Evolutionary conservation across 495 filamentous ascomycete genomes (phyloP).

Genomic region (Penicillium ochrochloron): DNA sequence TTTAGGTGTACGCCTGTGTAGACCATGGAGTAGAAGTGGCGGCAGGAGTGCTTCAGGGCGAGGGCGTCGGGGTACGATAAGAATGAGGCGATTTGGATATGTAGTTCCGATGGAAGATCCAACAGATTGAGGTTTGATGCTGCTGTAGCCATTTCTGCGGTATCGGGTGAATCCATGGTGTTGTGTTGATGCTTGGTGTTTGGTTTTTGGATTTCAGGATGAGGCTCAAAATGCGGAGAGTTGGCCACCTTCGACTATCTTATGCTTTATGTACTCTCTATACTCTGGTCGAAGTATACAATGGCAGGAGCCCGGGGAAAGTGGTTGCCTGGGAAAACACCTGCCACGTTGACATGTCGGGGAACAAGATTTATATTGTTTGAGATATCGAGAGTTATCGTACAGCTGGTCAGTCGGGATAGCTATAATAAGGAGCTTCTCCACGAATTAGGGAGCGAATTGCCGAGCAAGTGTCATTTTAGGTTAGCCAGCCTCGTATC

Average conservation of each 20-base stretch:
- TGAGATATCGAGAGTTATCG: not conserved
- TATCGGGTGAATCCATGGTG: constrained; percentile 2
- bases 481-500: constrained; percentile 1
- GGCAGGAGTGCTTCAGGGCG: constrained; percentile 67
- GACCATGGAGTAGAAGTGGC: constrained; percentile 65
- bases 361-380: not conserved
- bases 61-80: constrained; percentile 75
- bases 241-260: not conserved
- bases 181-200: constrained; percentile 2
- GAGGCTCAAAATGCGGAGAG: constrained; percentile 7
- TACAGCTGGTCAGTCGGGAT: not conserved
- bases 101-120: constrained; percentile 66
- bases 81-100: constrained; percentile 77
- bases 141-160: not conserved
- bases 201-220: not conserved
- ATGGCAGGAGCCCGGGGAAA: constrained; percentile 14
- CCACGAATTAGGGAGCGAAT: not conserved
- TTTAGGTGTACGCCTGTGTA: constrained; percentile 69
- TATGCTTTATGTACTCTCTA: not conserved
- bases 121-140: constrained; percentile 29
- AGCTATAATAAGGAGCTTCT: not conserved
- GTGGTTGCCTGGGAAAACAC: constrained; percentile 15
- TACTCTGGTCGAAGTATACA: not conserved
- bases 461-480: not conserved
- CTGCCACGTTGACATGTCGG: constrained; percentile 3